Base-by-base conservation (phyloP, 140 eudicot species). In the Anethum foeniculum region DNA sequence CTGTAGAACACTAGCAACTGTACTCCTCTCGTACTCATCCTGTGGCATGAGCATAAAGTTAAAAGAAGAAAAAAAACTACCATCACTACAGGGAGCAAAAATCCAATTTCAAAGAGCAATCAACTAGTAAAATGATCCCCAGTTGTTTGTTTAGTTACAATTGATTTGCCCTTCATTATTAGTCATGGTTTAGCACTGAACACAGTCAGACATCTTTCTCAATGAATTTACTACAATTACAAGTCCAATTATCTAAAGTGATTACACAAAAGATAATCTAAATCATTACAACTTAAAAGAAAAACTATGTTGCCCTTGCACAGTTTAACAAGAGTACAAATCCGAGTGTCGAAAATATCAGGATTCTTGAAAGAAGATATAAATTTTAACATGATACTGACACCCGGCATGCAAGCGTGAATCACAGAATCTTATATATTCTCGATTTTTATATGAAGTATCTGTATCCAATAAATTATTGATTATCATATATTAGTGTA, bases 1-100 rank as follows among this genome's bases (percentile, higher is more conserved):
- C 0, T 96, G 93, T 43, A 90, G 77, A 79, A 92, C 85, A 79
- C 96, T 74, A 41, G 97, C 93, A 21, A 88, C 86, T 72, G 77
- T 89, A 83, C 39, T 80, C 82, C 69, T 90, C 80, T 71, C 77
- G 19, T 60, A 84, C 82, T 89, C 92, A 16, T 92, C 90, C 99
- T 95, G 83, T 81, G 86, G 54, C 14, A 84, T 28, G 62, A 12
- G 21, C 54, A 78, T 56, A n/a, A 39, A 78, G 25, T 56, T 25
- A 12, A 13, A 32, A 69, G 16, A 72, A 25, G 38, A 34, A 41
- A 21, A 72, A 38, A 15, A 18, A 2, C 38, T 36, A 15, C 12
- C 48, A 32, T 71, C 19, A 0, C 46, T 71, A 6, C 3, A 7
- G 52, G 41, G 25, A 73, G 32, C 30, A 71, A 1, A 71, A 43